Conservation (phyloP, 345 rosid genomes). For the Arabis hirsuta region DNA sequence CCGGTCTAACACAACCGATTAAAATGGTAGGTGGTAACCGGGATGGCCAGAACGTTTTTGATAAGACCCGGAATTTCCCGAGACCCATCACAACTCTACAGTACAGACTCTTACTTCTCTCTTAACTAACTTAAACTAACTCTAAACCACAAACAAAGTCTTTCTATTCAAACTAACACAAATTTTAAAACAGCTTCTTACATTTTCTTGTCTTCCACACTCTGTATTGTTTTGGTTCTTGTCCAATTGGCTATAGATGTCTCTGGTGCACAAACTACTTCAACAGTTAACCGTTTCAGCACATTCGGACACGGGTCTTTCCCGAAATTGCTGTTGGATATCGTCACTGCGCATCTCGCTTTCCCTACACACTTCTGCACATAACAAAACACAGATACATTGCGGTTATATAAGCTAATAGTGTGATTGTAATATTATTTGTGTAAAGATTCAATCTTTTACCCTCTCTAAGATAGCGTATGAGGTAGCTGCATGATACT, state of each 20-base stretch:
- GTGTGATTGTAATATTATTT: neutral
- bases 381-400: constrained; percentile 12
- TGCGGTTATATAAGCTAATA: constrained; percentile 19
- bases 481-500: constrained; percentile 86
- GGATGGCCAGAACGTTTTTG: constrained; percentile 21
- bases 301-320: constrained; percentile 87
- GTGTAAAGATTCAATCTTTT: constrained; percentile 21
- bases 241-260: constrained; percentile 46
- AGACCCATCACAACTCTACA: constrained; percentile 50
- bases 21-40: constrained; percentile 51
- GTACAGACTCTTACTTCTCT: constrained; percentile 34
- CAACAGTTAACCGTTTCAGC: constrained; percentile 75
- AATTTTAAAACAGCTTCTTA: constrained; percentile 42
- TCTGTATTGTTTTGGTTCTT: constrained; percentile 46
- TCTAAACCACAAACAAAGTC: constrained; percentile 39
- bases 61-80: constrained; percentile 40
- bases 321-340: constrained; percentile 82
- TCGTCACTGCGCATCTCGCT: constrained; percentile 75
- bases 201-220: constrained; percentile 40
- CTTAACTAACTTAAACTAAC: constrained; percentile 44
- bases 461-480: constrained; percentile 83
- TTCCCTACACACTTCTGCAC: constrained; percentile 82
- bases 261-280: constrained; percentile 75
- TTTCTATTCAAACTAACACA: constrained; percentile 36
- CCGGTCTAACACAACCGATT: constrained; percentile 44